Base-by-base conservation (phyloP, 1,139 yeast genomes). In the Keqinozyma sinolaborantium region DNA sequence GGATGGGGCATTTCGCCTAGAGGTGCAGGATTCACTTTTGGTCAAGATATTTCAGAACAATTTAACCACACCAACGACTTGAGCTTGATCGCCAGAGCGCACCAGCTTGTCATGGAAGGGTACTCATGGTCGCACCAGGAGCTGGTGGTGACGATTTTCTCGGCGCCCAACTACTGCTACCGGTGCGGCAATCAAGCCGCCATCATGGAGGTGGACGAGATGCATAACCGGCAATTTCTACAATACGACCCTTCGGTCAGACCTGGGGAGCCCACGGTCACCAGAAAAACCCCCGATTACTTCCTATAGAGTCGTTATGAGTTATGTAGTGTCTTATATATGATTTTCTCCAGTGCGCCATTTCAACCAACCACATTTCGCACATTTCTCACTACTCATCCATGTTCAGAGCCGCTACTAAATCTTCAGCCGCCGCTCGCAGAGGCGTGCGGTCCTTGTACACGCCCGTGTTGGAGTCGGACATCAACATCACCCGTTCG, bases 101-200 rank as follows among this genome's bases (percentile, higher is more conserved):
- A 92, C 64, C 98, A 92, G 64, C 74, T 92, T 57, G 97, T 92
- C 25, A 92, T 92, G 98, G 98, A 92, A 53, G 98, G 98, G 25
- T 62, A 81, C 35, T 70, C 80, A 16, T 81, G 87, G 90, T 73
- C 83, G 18, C 88, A 82, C 57, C 83, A 79, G 49, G 83, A 85
- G 58, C 76, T 79, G n/a, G 96, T 92, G 31, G 98, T 92, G 16
- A 92, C 97, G 1, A 97, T 92, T 25, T 92, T 97, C 94, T 81
- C 94, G 14, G 98, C 98, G 12, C 98, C 98, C 26, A 92, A 92
- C 56, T 92, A 92, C 62, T 92, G 96, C 60, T 92, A 86, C 58
- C 72, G 97, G 64, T 92, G 98, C 68, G 98, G 98, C 51, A 92
- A 92, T 65, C 97, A 90, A 64, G 98, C 98, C 23, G 97, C 98